phyloP scores from a whole-genome alignment of 2,329 filamentous ascomycete species.

The Phyllosticta citrichinensis region DNA sequence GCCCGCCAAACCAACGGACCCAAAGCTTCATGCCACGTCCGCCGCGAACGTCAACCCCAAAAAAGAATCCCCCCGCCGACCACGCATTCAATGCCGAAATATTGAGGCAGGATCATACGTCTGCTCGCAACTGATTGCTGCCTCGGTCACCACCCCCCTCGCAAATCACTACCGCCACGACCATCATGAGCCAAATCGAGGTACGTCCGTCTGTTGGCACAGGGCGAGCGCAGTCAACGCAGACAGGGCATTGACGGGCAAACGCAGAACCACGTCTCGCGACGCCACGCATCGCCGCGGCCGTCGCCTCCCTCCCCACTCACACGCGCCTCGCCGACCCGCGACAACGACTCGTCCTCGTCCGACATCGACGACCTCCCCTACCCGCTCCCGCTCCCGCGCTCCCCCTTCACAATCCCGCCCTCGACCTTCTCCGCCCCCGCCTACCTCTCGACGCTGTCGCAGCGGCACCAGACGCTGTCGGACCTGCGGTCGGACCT shows the following conservation, averaged over 20 bases:
- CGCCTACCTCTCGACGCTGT: conserved; percentile 70
- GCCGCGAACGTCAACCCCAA: no score
- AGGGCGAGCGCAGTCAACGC: no score
- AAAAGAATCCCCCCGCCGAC: not conserved
- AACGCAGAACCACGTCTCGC: not conserved
- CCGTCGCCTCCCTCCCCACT: conserved; percentile 1
- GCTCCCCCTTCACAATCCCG: conserved; percentile 66
- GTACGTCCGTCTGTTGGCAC: not conserved
- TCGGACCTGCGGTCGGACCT: conserved; percentile 85
- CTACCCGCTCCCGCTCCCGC: conserved; percentile 64
- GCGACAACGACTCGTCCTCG: not conserved
- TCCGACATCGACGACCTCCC: conserved; percentile 2
- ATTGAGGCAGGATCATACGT: not conserved
- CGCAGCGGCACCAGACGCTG: conserved; percentile 86
- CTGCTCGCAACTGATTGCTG: no score
- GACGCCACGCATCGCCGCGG: not conserved
- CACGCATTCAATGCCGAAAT: not conserved
- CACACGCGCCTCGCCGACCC: not conserved
- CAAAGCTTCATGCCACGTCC: not conserved
- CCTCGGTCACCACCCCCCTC: not conserved
- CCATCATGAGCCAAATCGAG: conserved; percentile 9
- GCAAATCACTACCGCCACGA: not conserved
- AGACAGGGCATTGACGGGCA: no score
- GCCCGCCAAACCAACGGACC: not conserved
- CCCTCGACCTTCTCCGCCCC: conserved; percentile 62